Evolutionary conservation across 768 basidiomycete genomes (phyloP).

Genomic region (Mycena epipterygia): DNA sequence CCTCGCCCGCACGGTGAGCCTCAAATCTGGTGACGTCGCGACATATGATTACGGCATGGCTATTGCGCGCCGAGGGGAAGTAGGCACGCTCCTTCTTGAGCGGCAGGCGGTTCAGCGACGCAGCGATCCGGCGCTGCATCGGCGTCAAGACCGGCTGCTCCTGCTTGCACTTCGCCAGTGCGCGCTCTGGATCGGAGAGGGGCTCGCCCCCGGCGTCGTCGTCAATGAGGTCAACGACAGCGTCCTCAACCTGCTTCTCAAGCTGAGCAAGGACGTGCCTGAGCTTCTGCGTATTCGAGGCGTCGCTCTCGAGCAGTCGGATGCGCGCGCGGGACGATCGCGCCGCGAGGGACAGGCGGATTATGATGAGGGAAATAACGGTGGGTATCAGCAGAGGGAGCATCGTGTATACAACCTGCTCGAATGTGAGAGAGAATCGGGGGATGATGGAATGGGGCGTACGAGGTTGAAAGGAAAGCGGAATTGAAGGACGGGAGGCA

Average conservation of each 20-base stretch:
- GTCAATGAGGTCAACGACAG: constrained; percentile 73
- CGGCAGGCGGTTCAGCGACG: constrained; percentile 76
- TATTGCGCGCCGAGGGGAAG: constrained; percentile 69
- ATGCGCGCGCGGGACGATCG: constrained; percentile 76
- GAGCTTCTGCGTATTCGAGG: constrained; percentile 63
- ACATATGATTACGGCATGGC: constrained; percentile 81
- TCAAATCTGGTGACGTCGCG: constrained; percentile 75
- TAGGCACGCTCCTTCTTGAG: constrained; percentile 80
- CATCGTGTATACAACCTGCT: constrained; percentile 64
- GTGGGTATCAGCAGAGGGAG: constrained; percentile 78
- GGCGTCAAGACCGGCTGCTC: constrained; percentile 65
- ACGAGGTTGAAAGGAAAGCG: constrained; percentile 82
- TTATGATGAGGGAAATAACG: constrained; percentile 64
- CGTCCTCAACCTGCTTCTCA: constrained; percentile 72
- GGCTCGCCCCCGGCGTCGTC: constrained; percentile 45
- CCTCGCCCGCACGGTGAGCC: constrained; percentile 70
- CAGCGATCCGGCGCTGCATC: constrained; percentile 69
- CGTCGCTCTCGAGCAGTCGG: constrained; percentile 70
- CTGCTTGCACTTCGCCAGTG: neutral
- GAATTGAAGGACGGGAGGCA: constrained; percentile 73
- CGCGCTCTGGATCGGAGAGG: constrained; percentile 1
- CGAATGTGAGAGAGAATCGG: neutral
- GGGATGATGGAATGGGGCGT: constrained; percentile 41
- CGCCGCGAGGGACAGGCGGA: constrained; percentile 71
- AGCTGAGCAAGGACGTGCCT: constrained; percentile 68